Evolutionary conservation across 2,329 filamentous ascomycete genomes (phyloP).

Genomic region (Neofusicoccum ribis): DNA sequence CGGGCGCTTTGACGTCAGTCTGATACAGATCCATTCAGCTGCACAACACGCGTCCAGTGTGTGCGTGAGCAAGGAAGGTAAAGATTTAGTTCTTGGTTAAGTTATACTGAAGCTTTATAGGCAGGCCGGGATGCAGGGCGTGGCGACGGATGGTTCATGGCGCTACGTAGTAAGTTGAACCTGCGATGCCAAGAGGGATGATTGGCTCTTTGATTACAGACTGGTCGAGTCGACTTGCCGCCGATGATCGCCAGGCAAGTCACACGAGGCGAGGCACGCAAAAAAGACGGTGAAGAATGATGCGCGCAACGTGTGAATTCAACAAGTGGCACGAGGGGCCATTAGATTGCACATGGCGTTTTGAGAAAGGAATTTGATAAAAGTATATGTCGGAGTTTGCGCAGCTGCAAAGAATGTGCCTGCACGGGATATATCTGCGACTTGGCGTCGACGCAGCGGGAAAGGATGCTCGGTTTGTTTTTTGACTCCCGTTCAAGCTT

Average conservation of each 20-base stretch:
- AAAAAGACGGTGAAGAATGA: constrained; percentile 8
- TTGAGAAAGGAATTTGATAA: constrained; percentile 13
- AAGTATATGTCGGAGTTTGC: neutral
- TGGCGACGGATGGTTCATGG: neutral
- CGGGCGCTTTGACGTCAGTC: neutral
- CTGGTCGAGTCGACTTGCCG: neutral
- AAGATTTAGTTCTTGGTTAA: neutral
- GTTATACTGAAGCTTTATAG: neutral
- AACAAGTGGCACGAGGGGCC: neutral
- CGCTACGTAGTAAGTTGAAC: neutral
- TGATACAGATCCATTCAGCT: neutral
- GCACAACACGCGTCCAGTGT: neutral
- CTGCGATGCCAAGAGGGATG: neutral
- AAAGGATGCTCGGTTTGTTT: constrained; percentile 9
- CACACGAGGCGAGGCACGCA: neutral
- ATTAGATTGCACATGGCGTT: constrained; percentile 5
- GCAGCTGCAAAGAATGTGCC: constrained; percentile 1
- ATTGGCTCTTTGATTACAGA: neutral
- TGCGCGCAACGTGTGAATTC: neutral
- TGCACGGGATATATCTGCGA: neutral
- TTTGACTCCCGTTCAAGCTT: constrained; percentile 17
- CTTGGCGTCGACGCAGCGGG: constrained; percentile 5
- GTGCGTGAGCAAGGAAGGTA: neutral
- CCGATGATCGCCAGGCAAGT: neutral
- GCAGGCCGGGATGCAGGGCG: neutral